Base-by-base conservation (phyloP, 345 rosid species). In the Passiflora organensis region DNA sequence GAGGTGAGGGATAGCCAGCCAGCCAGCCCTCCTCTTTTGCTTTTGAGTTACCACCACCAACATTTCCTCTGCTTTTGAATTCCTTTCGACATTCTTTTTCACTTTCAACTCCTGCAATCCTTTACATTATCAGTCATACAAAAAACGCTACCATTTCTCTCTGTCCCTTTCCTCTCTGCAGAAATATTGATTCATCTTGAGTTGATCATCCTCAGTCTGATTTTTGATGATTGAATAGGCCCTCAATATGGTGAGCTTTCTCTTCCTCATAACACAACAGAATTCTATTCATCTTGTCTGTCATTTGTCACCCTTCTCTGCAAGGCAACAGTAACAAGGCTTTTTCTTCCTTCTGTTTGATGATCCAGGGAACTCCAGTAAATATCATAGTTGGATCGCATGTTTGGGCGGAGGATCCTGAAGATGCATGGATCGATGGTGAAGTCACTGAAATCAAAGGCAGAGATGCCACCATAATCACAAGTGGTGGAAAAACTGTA, bases 331-430 rank as follows among this genome's bases (percentile, higher is more conserved):
- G 34, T 28, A 2, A 28, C 8, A 28, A 28, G 8, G 8, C 3
- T 28, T 8, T 28, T 8, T 54, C 45, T 38, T 50, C 17, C 18
- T 13, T 57, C 23, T 28, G 32, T 62, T 55, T 62, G 54, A 58
- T 37, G 44, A 41, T 65, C 63, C 64, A 81, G 86, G 86, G 73
- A 58, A 76, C 82, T 55, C 70, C 82, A 13, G 80, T 69, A 28
- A 79, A 76, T 55, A 72, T 82, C 70, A 73, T 73, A 55, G 81
- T 79, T 42, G 82, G 84, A 65, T 77, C 88, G 24, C 78, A 74
- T 53, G 88, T 77, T 22, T 82, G 88, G 88, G 72, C 48, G 15
- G 81, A 79, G 72, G 79, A 82, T 72, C 78, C 74, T 64, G 82
- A 77, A 48, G 63, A 39, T 37, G 79, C 88, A 34, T 82, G 88